Percentiles rank a stretch among this genome's conserved stretches.
Conservation (phyloP, 768 basidiomycete genomes). For the Mycena floridula region DNA sequence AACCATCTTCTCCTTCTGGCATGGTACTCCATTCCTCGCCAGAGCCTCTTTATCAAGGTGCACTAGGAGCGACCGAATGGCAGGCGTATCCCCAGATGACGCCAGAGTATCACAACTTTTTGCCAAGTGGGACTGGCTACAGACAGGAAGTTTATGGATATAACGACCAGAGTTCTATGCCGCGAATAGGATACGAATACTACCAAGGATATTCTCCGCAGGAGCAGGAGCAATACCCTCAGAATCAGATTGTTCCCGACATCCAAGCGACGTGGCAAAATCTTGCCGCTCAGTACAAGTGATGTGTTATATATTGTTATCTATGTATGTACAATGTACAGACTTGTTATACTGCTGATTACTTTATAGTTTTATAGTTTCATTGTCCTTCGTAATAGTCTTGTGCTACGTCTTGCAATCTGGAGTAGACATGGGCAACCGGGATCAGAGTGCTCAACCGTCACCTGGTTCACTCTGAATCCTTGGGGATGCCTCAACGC, state of each 20-base stretch:
- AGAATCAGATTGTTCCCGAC: slow-evolving; percentile 4
- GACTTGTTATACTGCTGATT: no score
- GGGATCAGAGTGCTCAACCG: no score
- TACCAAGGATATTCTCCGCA: not conserved
- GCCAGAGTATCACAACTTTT: not conserved
- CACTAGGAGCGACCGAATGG: not conserved
- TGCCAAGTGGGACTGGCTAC: not conserved
- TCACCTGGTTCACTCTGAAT: no score
- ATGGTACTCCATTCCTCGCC: not conserved
- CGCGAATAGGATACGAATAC: not conserved
- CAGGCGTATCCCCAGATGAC: not conserved
- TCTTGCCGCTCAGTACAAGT: slow-evolving; percentile 39
- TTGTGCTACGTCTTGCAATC: no score
- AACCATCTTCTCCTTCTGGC: slow-evolving; percentile 39
- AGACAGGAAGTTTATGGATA: not conserved
- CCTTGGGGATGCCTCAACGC: no score
- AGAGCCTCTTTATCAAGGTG: not conserved
- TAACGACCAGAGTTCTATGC: not conserved
- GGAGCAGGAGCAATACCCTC: not conserved
- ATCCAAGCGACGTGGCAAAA: slow-evolving; percentile 16
- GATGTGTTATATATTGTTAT: no score
- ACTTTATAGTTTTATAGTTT: no score
- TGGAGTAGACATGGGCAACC: no score
- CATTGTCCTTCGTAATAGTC: no score
- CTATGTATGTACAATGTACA: no score